These are phyloP conservation scores for Penicillium paradoxum DNA, from an alignment of 495 filamentous ascomycete species.

Conservation along the genomic window DNA sequence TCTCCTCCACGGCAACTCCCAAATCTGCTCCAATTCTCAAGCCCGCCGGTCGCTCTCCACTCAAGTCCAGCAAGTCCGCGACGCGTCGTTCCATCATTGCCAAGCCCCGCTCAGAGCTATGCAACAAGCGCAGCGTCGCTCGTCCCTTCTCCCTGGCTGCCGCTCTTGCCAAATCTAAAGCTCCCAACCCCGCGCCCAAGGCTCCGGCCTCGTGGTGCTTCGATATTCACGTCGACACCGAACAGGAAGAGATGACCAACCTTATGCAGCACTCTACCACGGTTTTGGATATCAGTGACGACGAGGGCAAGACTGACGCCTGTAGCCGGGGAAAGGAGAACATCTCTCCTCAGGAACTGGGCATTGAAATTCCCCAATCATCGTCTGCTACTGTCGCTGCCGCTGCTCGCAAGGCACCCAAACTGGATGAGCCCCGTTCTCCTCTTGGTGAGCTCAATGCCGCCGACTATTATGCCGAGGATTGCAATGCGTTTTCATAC, in stretches of 20 bases:
- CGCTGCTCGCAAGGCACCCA: conserved; percentile 29
- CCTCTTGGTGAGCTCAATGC: conserved; percentile 67
- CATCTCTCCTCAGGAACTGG: conserved; percentile 52
- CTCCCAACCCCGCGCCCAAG: conserved; percentile 32
- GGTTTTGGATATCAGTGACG: conserved; percentile 73
- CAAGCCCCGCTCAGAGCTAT: conserved; percentile 51
- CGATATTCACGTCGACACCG: conserved; percentile 89
- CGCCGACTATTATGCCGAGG: conserved; percentile 67
- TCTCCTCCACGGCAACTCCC: conserved; percentile 27
- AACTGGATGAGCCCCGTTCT: conserved; percentile 53
- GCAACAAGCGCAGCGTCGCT: conserved; percentile 33
- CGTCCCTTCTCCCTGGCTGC: conserved; percentile 74
- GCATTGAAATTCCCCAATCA: conserved; percentile 28
- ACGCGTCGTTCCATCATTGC: conserved; percentile 35
- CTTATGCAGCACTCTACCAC: conserved; percentile 85
- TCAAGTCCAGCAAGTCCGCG: conserved; percentile 31
- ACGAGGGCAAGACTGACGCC: conserved; percentile 41
- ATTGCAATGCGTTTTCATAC: conserved; percentile 57
- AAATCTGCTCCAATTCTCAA: conserved; percentile 32
- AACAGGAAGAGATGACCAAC: conserved; percentile 83
- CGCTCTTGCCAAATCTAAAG: conserved; percentile 51
- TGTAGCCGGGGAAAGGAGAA: conserved; percentile 83
- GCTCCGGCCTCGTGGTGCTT: conserved; percentile 76
- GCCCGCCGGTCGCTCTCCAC: conserved; percentile 40
- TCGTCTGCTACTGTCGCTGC: conserved; percentile 15